phyloP scores from a whole-genome alignment of 148 eudicot genomes.

The Chenopodium berlandieri region DNA sequence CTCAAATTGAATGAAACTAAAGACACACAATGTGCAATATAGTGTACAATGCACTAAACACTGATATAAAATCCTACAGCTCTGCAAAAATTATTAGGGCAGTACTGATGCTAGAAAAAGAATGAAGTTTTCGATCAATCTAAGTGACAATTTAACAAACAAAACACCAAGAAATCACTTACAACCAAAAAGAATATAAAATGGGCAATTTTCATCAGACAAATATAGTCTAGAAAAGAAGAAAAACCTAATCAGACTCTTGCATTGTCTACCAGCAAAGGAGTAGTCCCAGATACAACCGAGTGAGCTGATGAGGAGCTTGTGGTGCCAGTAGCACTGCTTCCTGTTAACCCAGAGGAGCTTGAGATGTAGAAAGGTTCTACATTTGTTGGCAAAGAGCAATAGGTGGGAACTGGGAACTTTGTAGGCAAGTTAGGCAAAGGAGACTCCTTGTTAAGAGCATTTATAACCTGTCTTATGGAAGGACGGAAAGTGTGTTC shows the following conservation, averaged over 20 bases:
- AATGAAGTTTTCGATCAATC: too few relatives aligned
- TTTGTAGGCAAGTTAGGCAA: slow-evolving; percentile 29
- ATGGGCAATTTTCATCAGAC: too few relatives aligned
- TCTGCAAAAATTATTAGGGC: too few relatives aligned
- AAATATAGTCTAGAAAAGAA: too few relatives aligned
- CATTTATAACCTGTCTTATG: slow-evolving; percentile 42
- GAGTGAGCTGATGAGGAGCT: slow-evolving; percentile 14
- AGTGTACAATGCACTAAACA: too few relatives aligned
- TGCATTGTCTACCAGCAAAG: slow-evolving; percentile 15
- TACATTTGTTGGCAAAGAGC: slow-evolving; percentile 11
- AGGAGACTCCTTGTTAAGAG: slow-evolving; percentile 40
- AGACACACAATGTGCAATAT: too few relatives aligned
- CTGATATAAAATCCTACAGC: too few relatives aligned
- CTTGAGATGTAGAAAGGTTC: not conserved
- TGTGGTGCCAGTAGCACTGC: slow-evolving; percentile 4
- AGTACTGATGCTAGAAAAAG: too few relatives aligned
- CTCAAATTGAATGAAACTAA: too few relatives aligned
- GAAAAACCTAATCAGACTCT: not conserved
- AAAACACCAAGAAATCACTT: too few relatives aligned
- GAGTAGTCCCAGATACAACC: not conserved
- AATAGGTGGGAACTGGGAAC: slow-evolving; percentile 31
- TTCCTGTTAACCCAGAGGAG: not conserved
- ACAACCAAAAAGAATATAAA: too few relatives aligned
- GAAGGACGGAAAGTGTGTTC: slow-evolving; percentile 43
- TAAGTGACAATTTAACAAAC: too few relatives aligned